Evolutionary conservation across 768 basidiomycete genomes (phyloP).

Genomic region (Holtermannia corniformis): DNA sequence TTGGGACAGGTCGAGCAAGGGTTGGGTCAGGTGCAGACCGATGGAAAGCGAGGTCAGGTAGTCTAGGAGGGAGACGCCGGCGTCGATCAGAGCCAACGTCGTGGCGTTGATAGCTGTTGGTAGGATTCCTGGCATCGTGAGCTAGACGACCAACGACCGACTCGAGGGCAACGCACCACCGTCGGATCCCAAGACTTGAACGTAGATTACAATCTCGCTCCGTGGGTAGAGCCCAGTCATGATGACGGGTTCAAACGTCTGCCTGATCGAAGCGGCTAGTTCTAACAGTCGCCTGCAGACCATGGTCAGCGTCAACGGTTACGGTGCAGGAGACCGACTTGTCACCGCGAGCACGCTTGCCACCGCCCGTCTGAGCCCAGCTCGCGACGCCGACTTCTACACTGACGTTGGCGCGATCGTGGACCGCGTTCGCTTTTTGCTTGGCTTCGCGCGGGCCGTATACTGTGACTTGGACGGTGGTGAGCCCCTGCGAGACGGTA

Average conservation of each 20-base stretch:
- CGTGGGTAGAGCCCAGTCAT: slow-evolving; percentile 85
- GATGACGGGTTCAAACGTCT: slow-evolving; percentile 92
- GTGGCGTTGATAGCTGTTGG: slow-evolving; percentile 90
- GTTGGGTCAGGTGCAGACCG: slow-evolving; percentile 61
- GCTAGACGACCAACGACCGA: background rate
- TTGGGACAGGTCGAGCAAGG: slow-evolving; percentile 75
- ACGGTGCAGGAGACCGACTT: slow-evolving; percentile 54
- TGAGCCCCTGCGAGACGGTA: slow-evolving; percentile 75
- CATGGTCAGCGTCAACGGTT: background rate
- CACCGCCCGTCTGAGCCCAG: slow-evolving; percentile 67
- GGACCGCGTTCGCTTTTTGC: slow-evolving; percentile 64
- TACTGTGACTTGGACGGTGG: slow-evolving; percentile 75
- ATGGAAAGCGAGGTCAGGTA: slow-evolving; percentile 84
- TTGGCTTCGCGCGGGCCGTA: slow-evolving; percentile 88
- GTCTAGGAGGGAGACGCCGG: slow-evolving; percentile 82
- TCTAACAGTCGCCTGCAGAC: slow-evolving; percentile 70
- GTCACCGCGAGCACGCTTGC: slow-evolving; percentile 69
- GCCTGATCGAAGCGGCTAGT: slow-evolving; percentile 73
- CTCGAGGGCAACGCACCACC: slow-evolving; percentile 46
- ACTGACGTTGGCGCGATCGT: slow-evolving; percentile 79
- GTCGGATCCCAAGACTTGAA: slow-evolving; percentile 89
- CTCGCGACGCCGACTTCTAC: slow-evolving; percentile 81
- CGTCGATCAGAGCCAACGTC: slow-evolving; percentile 78
- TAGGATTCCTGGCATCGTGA: slow-evolving; percentile 54
- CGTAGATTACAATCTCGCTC: slow-evolving; percentile 84